These are phyloP conservation scores for Mallotus nudiflorus DNA, from an alignment of 345 rosid species.

Conservation along the genomic window DNA sequence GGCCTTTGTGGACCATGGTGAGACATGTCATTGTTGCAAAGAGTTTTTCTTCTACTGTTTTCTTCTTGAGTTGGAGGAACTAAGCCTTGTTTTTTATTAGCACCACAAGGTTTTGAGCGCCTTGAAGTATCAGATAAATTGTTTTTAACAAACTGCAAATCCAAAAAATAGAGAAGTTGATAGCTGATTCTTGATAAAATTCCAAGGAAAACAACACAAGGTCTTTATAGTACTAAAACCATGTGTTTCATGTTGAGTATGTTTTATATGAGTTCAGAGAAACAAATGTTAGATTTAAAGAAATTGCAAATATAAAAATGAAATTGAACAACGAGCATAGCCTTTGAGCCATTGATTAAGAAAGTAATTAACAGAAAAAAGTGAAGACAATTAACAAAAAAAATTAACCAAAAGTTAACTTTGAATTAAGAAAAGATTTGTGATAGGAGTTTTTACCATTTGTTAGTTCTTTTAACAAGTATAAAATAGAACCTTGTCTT, in stretches of 20 bases:
- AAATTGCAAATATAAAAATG: too few species aligned
- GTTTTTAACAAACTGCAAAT: conserved; percentile 67
- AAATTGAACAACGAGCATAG: neutral
- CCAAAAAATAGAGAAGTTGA: neutral
- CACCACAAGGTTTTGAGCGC: conserved; percentile 83
- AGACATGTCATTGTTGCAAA: conserved; percentile 16
- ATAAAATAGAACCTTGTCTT: conserved; percentile 7
- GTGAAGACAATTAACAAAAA: neutral
- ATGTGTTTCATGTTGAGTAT: too few species aligned
- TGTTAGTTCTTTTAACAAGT: neutral
- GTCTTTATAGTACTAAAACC: too few species aligned
- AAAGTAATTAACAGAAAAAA: neutral
- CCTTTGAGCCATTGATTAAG: neutral
- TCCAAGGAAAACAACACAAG: neutral
- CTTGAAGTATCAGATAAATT: conserved; percentile 73
- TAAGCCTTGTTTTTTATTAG: conserved; percentile 54
- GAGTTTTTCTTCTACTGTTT: conserved; percentile 45
- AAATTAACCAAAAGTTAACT: neutral
- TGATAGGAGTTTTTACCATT: conserved; percentile 15
- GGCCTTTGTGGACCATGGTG: conserved; percentile 50
- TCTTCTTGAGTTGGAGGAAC: conserved; percentile 34
- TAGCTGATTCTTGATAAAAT: neutral
- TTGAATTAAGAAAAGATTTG: neutral
- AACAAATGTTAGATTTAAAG: conserved; percentile 5
- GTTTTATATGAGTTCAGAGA: too few species aligned